Percentiles rank a stretch among this genome's conserved stretches.
phyloP scores from a whole-genome alignment of 2,329 filamentous ascomycete genomes.

The Colletotrichum sp. region DNA sequence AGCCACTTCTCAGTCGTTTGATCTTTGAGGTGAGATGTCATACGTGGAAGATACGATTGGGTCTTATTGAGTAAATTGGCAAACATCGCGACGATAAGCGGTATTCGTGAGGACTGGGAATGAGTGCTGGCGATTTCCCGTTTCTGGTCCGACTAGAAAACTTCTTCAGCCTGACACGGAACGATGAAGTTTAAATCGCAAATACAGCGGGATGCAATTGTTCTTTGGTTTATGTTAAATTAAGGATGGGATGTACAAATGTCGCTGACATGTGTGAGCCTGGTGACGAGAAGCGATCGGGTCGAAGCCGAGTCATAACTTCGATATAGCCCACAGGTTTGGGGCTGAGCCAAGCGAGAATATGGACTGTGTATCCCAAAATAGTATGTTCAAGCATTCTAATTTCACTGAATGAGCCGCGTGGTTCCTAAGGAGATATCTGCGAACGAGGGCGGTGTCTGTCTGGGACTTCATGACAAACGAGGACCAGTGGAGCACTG shows the following conservation, averaged over 20 bases:
- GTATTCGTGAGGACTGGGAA: background rate
- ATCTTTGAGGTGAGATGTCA: background rate
- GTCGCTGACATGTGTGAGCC: background rate
- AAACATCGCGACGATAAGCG: background rate
- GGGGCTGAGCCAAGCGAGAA: background rate
- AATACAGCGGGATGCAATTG: too few relatives aligned
- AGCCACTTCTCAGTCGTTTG: background rate
- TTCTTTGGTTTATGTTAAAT: background rate
- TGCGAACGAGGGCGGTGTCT: background rate
- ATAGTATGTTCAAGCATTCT: too few relatives aligned
- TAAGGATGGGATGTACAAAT: background rate
- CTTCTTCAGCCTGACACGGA: background rate
- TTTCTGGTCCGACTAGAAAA: background rate
- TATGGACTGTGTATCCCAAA: background rate
- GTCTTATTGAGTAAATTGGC: background rate
- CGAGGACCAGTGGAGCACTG: background rate
- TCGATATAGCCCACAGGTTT: background rate
- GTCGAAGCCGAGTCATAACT: background rate
- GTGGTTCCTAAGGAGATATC: too few relatives aligned
- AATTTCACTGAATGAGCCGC: too few relatives aligned
- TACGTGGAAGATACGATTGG: background rate
- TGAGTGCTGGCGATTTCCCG: background rate
- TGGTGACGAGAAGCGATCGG: background rate
- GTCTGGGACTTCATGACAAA: background rate
- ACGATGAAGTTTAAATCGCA: background rate